Percentiles rank a stretch among this genome's conserved stretches.
Conservation (phyloP, 495 filamentous ascomycete genomes). For the Baudoinia panamericana region DNA sequence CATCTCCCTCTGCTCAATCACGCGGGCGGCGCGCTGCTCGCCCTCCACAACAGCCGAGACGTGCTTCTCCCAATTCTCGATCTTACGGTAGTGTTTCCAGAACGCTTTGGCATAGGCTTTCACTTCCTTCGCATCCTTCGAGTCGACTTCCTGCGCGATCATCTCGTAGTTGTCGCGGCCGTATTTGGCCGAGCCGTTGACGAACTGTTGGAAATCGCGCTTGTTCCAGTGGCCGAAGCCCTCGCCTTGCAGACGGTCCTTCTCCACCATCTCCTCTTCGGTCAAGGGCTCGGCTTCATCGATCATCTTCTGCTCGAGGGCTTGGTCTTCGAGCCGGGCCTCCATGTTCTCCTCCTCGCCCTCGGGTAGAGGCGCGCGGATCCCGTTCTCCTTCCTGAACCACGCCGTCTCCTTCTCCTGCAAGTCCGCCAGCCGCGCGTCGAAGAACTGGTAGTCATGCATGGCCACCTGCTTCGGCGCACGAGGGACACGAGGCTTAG, state of each 20-base stretch:
- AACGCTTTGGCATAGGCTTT: slow-evolving; percentile 85
- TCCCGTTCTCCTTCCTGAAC: slow-evolving; percentile 88
- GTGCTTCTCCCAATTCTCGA: slow-evolving; percentile 76
- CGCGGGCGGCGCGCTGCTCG: slow-evolving; percentile 76
- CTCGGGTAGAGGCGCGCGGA: slow-evolving; percentile 77
- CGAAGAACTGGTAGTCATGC: slow-evolving; percentile 98
- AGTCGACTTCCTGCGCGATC: slow-evolving; percentile 84
- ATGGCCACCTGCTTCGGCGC: slow-evolving; percentile 85
- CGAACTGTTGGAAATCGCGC: slow-evolving; percentile 94
- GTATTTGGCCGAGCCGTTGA: slow-evolving; percentile 86
- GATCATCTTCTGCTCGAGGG: slow-evolving; percentile 79
- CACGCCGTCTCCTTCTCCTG: slow-evolving; percentile 94
- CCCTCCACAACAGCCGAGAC: slow-evolving; percentile 78
- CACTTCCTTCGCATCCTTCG: slow-evolving; percentile 73
- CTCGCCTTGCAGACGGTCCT: slow-evolving; percentile 60
- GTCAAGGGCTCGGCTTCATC: slow-evolving; percentile 81
- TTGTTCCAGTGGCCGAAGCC: slow-evolving; percentile 93
- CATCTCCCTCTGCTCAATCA: slow-evolving; percentile 87
- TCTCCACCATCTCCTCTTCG: slow-evolving; percentile 78
- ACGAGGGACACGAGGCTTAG: slow-evolving; percentile 89
- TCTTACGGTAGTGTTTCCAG: slow-evolving; percentile 83
- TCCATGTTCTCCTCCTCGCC: slow-evolving; percentile 71
- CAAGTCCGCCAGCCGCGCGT: slow-evolving; percentile 62
- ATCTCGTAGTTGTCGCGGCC: slow-evolving; percentile 70
- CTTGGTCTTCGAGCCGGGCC: slow-evolving; percentile 75